Conservation (phyloP, 495 filamentous ascomycete genomes). For the Penicillium cataractarum region DNA sequence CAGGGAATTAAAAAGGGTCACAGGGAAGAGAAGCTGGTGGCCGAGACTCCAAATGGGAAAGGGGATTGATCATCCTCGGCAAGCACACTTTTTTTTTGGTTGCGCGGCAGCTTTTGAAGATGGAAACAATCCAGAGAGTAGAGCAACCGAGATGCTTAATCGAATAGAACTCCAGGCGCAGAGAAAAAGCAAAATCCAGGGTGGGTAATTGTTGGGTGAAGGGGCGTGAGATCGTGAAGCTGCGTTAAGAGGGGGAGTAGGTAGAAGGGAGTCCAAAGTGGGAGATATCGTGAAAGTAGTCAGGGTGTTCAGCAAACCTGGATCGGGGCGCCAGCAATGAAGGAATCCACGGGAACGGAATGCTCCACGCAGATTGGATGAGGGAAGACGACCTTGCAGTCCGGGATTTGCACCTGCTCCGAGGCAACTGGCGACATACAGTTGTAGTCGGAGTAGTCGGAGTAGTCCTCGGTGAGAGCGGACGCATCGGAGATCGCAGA, state of each 20-base stretch:
- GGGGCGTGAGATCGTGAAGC: slow-evolving; percentile 33
- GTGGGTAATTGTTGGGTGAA: neutral
- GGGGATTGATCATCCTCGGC: slow-evolving; percentile 7
- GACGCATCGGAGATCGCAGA: slow-evolving; percentile 48
- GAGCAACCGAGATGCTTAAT: slow-evolving; percentile 7
- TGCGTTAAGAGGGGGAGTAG: slow-evolving; percentile 26
- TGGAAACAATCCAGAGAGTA: neutral
- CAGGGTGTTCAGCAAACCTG: slow-evolving; percentile 28
- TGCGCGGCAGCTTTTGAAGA: slow-evolving; percentile 16
- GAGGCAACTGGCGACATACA: slow-evolving; percentile 45
- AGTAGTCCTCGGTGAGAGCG: slow-evolving; percentile 48
- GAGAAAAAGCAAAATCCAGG: slow-evolving; percentile 5
- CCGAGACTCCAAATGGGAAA: slow-evolving; percentile 14
- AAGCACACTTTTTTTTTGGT: slow-evolving; percentile 19
- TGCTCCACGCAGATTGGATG: slow-evolving; percentile 33
- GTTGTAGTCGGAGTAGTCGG: slow-evolving; percentile 44
- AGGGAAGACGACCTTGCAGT: slow-evolving; percentile 40
- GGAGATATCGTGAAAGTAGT: slow-evolving; percentile 7
- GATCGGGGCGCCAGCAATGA: slow-evolving; percentile 27
- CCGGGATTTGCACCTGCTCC: slow-evolving; percentile 36
- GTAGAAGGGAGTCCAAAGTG: neutral
- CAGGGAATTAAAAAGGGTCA: slow-evolving; percentile 12
- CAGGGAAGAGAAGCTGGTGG: slow-evolving; percentile 17
- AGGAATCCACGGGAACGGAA: slow-evolving; percentile 31
- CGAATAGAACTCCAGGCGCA: slow-evolving; percentile 7